Base-by-base conservation (phyloP, 768 basidiomycete genomes). In the Tricholoma saponaceum region DNA sequence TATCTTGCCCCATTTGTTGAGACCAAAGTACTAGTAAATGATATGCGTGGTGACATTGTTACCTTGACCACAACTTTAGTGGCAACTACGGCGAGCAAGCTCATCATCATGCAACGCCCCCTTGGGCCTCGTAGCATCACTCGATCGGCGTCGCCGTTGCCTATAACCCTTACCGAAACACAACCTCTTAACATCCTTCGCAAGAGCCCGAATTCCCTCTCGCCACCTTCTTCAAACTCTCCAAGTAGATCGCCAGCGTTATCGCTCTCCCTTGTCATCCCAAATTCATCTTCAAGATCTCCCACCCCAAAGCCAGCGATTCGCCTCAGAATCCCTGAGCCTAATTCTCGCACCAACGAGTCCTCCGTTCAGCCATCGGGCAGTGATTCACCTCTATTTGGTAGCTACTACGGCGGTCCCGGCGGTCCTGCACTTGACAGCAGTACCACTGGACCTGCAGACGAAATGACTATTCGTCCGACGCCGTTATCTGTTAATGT, bases 111-210 rank as follows among this genome's bases (percentile, higher is more conserved):
- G 58, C 63, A 61, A 47, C 76, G 81, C 54, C 83, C 83, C 39
- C 69, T 75, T 55, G 84, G 84, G 25, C 84, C 84, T 44, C 80
- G 83, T 30, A 74, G 64, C 13, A 61, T 71, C 44, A 72, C 64
- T 44, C 76, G 80, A 32, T 64, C 80, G 0, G 67, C 78, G 39
- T 83, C 68, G 22, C 70, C 68, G 0, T 55, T 62, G 32, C 64
- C 72, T 1, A 47, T 63, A 13, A 28, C 37, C 44, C 49, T 68
- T 60, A 62, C 67, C 57, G 69, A 66, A 26, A 70, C 71, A 7
- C 50, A 62, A 1, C 72, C 74, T 50, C 67, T 73, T 26, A 57
- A 59, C 61, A 67, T 73, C 62, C 41, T 20, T 50, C 65, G 66
- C 59, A 71, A 66, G 51, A 58, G 57, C 44, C 64, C 62, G 58